A percentile compares a stretch with the other conserved stretches of the same genome.
Evolutionary conservation across 495 filamentous ascomycete species (phyloP).

Genomic region (Penicillium cataractarum): DNA sequence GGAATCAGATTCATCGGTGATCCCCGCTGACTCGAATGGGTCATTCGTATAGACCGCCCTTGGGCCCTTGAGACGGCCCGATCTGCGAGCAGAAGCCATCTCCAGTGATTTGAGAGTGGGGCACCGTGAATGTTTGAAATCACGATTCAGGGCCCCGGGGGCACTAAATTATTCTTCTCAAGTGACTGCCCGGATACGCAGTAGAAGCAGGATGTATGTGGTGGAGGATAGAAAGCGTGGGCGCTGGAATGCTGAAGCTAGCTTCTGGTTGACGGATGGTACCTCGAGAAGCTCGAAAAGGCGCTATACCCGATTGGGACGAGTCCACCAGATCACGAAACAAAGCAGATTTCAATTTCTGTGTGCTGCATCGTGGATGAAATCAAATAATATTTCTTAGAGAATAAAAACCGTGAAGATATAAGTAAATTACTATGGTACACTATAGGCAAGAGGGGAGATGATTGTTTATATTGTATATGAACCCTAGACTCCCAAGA

Average conservation of each 20-base stretch:
- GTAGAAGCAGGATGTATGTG: not conserved
- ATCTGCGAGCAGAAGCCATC: constrained; percentile 44
- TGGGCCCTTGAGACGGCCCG: constrained; percentile 37
- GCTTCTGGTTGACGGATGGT: constrained; percentile 2
- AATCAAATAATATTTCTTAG: not conserved
- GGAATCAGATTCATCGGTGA: constrained; percentile 37
- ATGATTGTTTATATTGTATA: not conserved
- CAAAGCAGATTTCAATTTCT: not conserved
- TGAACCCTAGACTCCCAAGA: not conserved
- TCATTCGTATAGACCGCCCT: constrained; percentile 42
- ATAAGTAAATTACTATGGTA: too few relatives aligned
- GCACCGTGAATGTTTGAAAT: not conserved
- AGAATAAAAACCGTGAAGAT: not conserved
- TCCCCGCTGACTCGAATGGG: constrained; percentile 36
- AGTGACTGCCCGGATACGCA: not conserved
- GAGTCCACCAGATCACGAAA: not conserved
- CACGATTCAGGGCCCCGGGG: not conserved
- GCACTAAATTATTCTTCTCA: not conserved
- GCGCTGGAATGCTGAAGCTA: constrained; percentile 7
- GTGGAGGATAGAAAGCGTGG: not conserved
- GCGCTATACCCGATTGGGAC: constrained; percentile 16
- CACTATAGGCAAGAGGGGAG: not conserved
- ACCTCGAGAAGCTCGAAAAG: constrained; percentile 6
- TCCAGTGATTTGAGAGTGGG: not conserved
- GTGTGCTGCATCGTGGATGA: not conserved